phyloP scores from a whole-genome alignment of 2,329 filamentous ascomycete genomes.

The Drechslerella coelobrocha region DNA sequence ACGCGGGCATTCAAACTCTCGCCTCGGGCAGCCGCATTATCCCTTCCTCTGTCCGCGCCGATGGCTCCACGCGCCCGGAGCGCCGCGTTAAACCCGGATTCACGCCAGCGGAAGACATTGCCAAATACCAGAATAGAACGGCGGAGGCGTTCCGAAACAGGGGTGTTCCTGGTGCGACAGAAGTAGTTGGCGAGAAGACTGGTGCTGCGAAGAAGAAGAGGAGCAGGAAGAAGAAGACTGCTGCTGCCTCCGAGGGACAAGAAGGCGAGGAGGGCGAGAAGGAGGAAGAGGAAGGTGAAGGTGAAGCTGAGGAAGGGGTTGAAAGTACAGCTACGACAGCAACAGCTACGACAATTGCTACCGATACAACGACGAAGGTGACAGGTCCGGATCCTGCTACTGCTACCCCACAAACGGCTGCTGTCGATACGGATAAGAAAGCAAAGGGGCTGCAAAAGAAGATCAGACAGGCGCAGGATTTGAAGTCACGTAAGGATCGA shows the following conservation, averaged over 20 bases:
- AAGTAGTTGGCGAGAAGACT: constrained; percentile 58
- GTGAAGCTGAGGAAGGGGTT: constrained; percentile 10
- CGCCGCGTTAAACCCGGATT: constrained; percentile 95
- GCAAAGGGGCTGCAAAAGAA: constrained; percentile 92
- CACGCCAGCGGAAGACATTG: constrained; percentile 90
- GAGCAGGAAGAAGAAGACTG: constrained; percentile 59
- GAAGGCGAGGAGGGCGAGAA: constrained; percentile 24
- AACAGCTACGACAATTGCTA: constrained; percentile 43
- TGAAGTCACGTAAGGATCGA: constrained; percentile 87
- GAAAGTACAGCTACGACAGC: no score
- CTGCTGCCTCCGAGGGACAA: constrained; percentile 7
- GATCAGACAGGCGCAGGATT: constrained; percentile 86
- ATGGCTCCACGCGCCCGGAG: constrained; percentile 90
- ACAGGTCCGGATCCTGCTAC: constrained; percentile 10
- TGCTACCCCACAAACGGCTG: constrained; percentile 1
- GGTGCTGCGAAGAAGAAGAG: constrained; percentile 61
- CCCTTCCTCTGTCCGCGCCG: constrained; percentile 81
- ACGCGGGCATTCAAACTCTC: constrained; percentile 74
- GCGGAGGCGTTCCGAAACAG: constrained; percentile 84
- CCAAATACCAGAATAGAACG: constrained; percentile 91
- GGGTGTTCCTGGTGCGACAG: constrained; percentile 76
- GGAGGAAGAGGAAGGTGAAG: constrained; percentile 1
- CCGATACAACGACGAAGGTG: constrained; percentile 22
- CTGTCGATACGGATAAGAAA: constrained; percentile 75
- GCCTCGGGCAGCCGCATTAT: constrained; percentile 87